phyloP scores from a whole-genome alignment of 345 rosid genomes.

The Isatis tinctoria region DNA sequence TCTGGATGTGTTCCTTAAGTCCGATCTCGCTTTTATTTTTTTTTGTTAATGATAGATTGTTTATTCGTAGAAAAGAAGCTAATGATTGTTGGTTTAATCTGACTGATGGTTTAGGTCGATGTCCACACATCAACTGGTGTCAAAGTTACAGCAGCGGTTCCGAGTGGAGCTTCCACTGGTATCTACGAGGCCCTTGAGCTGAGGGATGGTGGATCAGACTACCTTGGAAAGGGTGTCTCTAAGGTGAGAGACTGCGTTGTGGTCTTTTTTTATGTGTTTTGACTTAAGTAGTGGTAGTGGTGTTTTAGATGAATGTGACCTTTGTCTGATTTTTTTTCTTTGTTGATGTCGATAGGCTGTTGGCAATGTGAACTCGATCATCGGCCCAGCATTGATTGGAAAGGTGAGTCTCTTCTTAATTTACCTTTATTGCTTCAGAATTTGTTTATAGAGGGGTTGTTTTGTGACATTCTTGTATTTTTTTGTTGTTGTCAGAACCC shows the following conservation, averaged over 20 bases:
- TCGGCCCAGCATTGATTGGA: conserved; percentile 88
- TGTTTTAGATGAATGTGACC: neutral
- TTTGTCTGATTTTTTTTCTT: neutral
- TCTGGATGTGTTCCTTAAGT: neutral
- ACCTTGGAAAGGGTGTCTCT: conserved; percentile 92
- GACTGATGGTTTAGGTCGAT: conserved; percentile 49
- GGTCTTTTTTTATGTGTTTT: neutral
- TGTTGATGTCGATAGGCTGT: conserved; percentile 54
- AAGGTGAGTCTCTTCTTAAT: conserved; percentile 44
- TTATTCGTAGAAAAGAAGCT: neutral
- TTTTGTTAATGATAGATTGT: neutral
- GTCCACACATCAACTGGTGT: conserved; percentile 48
- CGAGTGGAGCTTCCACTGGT: conserved; percentile 99
- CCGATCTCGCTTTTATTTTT: neutral
- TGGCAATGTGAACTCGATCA: conserved; percentile 64
- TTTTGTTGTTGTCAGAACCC: conserved; percentile 57
- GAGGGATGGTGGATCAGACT: conserved; percentile 96
- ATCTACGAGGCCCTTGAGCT: conserved; percentile 93
- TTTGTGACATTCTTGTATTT: neutral
- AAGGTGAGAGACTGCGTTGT: conserved; percentile 42
- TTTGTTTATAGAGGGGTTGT: neutral
- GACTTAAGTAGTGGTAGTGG: neutral
- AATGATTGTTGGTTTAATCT: neutral
- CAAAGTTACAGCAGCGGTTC: conserved; percentile 80
- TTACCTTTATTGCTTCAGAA: neutral